phyloP scores from a whole-genome alignment of 2,329 filamentous ascomycete genomes.

The Pyricularia grisea region DNA sequence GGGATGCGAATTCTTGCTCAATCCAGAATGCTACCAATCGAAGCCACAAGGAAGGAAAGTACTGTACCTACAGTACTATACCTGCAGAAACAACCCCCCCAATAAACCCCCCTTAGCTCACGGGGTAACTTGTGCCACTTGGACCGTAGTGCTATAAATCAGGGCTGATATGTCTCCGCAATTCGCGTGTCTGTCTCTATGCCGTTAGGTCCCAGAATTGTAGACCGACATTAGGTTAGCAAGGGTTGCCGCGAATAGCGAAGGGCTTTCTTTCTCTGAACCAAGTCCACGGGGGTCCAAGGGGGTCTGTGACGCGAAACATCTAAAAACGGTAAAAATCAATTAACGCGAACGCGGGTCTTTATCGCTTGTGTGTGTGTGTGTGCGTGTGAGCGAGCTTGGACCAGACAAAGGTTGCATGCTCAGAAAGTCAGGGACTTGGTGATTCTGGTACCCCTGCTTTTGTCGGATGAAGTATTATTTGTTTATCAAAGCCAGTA shows the following conservation, averaged over 20 bases:
- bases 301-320: background rate
- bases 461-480: background rate
- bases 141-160: background rate
- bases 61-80: no score
- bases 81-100: no score
- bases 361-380: background rate
- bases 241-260: background rate
- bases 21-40: background rate
- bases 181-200: background rate
- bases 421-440: background rate
- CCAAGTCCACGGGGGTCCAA: background rate
- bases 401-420: background rate
- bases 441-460: background rate
- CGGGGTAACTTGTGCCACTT: background rate
- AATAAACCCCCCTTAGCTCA: no score
- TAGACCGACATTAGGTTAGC: background rate
- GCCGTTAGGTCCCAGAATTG: background rate
- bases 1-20: background rate
- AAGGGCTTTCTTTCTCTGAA: background rate
- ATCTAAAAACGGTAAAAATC: background rate
- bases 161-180: background rate
- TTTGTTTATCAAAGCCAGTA: background rate
- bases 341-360: background rate
- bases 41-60: background rate
- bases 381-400: background rate